A percentile compares a stretch with the other conserved stretches of the same genome.
These are phyloP conservation scores for Phanerochaete sordida DNA, from an alignment of 768 basidiomycete genomes.

Conservation along the genomic window DNA sequence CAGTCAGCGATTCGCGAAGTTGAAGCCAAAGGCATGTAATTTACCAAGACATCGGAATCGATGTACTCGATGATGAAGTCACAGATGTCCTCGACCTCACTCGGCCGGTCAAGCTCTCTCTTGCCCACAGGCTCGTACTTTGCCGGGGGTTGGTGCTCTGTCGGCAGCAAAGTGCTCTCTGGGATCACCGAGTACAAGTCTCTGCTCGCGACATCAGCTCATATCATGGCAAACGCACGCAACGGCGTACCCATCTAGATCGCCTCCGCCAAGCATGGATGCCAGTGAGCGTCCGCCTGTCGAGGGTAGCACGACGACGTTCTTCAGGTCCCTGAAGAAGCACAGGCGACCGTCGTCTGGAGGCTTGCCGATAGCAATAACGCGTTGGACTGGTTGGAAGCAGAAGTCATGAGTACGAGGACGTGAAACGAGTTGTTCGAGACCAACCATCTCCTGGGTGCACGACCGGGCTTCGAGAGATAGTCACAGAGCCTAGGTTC, in stretches of 20 bases:
- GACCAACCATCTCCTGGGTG: slow-evolving; percentile 73
- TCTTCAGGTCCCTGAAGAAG: slow-evolving; percentile 57
- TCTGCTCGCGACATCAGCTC: slow-evolving; percentile 29
- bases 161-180: slow-evolving; percentile 52
- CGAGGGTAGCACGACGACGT: slow-evolving; percentile 67
- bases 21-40: slow-evolving; percentile 12
- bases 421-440: too few species aligned
- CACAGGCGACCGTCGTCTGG: slow-evolving; percentile 48
- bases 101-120: slow-evolving; percentile 31
- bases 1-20: slow-evolving; percentile 1
- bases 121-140: slow-evolving; percentile 38
- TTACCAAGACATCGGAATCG: slow-evolving; percentile 74
- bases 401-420: too few species aligned
- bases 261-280: slow-evolving; percentile 70
- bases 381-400: slow-evolving; percentile 67
- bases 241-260: slow-evolving; percentile 68
- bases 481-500: slow-evolving; percentile 27
- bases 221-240: not conserved
- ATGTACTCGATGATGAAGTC: slow-evolving; percentile 84
- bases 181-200: slow-evolving; percentile 65
- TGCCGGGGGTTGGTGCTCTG: slow-evolving; percentile 46
- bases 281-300: slow-evolving; percentile 61
- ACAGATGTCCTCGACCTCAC: slow-evolving; percentile 67
- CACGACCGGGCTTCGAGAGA: slow-evolving; percentile 70
- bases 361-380: slow-evolving; percentile 68